A percentile compares a stretch with the other conserved stretches of the same genome.
phyloP scores from a whole-genome alignment of 768 basidiomycete species.

The Tremella fuciformis region DNA sequence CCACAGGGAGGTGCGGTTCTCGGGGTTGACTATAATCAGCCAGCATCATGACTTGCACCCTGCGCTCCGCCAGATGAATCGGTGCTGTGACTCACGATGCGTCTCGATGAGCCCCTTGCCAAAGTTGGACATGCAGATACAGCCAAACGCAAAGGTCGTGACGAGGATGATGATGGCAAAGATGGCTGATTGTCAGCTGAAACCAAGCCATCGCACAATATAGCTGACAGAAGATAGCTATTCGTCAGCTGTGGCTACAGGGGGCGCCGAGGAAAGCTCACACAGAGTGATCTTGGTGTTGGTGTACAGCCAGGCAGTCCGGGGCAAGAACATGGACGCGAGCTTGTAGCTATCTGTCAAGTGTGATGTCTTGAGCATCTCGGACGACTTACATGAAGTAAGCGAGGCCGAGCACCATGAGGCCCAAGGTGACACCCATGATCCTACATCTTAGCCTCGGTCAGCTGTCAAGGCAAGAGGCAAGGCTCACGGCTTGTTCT shows the following conservation, averaged over 20 bases:
- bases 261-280: no score
- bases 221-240: slow-evolving; percentile 38
- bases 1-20: slow-evolving; percentile 28
- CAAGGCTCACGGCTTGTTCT: slow-evolving; percentile 31
- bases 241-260: neutral
- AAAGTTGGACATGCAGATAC: slow-evolving; percentile 38
- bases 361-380: neutral
- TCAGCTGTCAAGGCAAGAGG: neutral
- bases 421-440: slow-evolving; percentile 25
- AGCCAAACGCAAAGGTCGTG: slow-evolving; percentile 32
- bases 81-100: slow-evolving; percentile 20
- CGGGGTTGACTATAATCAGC: slow-evolving; percentile 22
- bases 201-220: neutral
- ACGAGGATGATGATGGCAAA: slow-evolving; percentile 39
- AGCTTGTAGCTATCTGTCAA: slow-evolving; percentile 35
- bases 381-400: slow-evolving; percentile 37
- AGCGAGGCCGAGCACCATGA: slow-evolving; percentile 33
- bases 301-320: slow-evolving; percentile 28
- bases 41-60: no score
- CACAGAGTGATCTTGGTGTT: slow-evolving; percentile 32
- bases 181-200: slow-evolving; percentile 19
- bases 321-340: slow-evolving; percentile 36
- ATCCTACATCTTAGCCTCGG: slow-evolving; percentile 13
- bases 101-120: slow-evolving; percentile 33
- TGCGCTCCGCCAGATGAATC: no score